Evolutionary conservation across 768 basidiomycete genomes (phyloP).

Genomic region (Lentinula sp.): DNA sequence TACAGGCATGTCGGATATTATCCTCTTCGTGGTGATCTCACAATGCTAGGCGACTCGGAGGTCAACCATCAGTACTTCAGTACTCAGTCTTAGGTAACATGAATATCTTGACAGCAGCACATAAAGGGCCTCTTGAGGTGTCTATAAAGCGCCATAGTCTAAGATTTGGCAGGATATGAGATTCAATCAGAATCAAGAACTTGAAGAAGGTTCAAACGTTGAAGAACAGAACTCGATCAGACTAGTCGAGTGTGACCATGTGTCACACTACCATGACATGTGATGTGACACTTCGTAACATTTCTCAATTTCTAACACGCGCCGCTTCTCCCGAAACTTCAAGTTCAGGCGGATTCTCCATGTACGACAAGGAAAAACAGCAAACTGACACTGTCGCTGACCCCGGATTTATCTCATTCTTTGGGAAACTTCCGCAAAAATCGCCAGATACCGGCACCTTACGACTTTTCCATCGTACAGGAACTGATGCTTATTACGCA

Average conservation of each 20-base stretch:
- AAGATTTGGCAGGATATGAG: no score
- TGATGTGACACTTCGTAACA: background rate
- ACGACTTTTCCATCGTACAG: slow-evolving; percentile 75
- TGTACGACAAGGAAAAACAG: slow-evolving; percentile 53
- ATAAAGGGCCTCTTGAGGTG: no score
- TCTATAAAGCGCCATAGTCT: no score
- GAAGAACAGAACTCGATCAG: no score
- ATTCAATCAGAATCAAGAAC: no score
- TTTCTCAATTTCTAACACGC: background rate
- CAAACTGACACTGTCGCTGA: slow-evolving; percentile 57
- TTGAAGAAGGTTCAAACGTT: no score
- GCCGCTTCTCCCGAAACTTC: background rate
- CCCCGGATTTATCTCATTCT: slow-evolving; percentile 75
- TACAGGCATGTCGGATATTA: no score
- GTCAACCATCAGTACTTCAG: no score
- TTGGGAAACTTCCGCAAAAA: slow-evolving; percentile 52
- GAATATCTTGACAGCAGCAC: no score
- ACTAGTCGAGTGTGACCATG: background rate
- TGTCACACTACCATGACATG: background rate
- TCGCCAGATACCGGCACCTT: slow-evolving; percentile 77
- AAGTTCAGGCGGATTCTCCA: slow-evolving; percentile 8
- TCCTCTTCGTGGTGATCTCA: no score
- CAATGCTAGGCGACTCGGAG: no score
- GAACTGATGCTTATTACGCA: slow-evolving; percentile 68
- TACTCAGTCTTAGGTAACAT: no score